These are phyloP conservation scores for Chalciporus sphaerocephalus DNA, from an alignment of 768 basidiomycete genomes.

Conservation along the genomic window DNA sequence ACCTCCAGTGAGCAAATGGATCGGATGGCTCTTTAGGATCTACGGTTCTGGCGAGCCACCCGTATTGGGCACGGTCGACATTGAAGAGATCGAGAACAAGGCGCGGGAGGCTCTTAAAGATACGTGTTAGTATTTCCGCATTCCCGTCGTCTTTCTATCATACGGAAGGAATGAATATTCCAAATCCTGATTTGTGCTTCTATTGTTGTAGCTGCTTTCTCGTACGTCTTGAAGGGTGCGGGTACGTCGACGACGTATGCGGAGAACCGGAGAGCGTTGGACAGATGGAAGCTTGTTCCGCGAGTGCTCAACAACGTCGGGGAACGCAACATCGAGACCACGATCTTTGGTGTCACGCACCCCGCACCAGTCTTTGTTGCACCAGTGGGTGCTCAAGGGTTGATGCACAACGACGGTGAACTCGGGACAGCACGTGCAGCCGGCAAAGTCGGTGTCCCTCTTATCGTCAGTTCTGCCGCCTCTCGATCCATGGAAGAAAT, in stretches of 20 bases:
- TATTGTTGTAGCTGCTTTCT: conserved; percentile 48
- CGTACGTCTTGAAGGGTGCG: conserved; percentile 68
- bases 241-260: conserved; percentile 60
- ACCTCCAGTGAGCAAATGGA: conserved; percentile 22
- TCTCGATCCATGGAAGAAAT: conserved; percentile 50
- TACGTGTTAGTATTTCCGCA: conserved; percentile 36
- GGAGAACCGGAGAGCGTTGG: conserved; percentile 58
- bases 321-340: conserved; percentile 52
- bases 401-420: conserved; percentile 44
- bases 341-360: conserved; percentile 48
- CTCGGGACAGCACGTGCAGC: conserved; percentile 44
- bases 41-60: conserved; percentile 22
- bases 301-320: conserved; percentile 52
- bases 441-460: conserved; percentile 42
- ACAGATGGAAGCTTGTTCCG: conserved; percentile 52
- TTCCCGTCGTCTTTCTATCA: background rate
- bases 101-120: conserved; percentile 60
- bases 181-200: background rate
- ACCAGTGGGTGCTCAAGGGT: conserved; percentile 53
- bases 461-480: conserved; percentile 25
- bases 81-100: conserved; percentile 60
- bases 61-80: conserved; percentile 52
- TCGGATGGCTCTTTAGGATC: conserved; percentile 18
- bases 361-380: conserved; percentile 47
- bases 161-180: too few species aligned